Conservation (phyloP, 345 rosid species). For the Arabis alpina region DNA sequence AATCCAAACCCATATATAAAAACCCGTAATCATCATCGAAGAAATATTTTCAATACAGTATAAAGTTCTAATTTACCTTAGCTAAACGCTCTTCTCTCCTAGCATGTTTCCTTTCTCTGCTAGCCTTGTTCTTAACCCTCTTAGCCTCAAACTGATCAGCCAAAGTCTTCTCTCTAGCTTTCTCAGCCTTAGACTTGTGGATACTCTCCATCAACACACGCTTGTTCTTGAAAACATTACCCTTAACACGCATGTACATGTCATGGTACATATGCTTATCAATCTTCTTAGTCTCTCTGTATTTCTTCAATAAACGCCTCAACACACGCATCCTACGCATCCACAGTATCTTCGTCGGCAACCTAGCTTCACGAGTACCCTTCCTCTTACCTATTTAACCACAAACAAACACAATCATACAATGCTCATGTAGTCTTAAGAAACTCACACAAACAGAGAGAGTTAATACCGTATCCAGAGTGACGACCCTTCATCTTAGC, state of each 20-base stretch:
- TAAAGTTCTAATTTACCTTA: conserved; percentile 5
- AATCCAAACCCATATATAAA: not conserved
- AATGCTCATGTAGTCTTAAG: not conserved
- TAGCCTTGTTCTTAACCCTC: conserved; percentile 49
- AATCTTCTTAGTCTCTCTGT: conserved; percentile 78
- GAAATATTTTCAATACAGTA: no score
- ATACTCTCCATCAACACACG: conserved; percentile 75
- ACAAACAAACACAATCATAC: not conserved
- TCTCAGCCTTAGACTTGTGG: conserved; percentile 50
- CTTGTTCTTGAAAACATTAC: conserved; percentile 87
- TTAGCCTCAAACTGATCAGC: conserved; percentile 50
- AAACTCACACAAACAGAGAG: no score
- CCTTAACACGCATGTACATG: conserved; percentile 86
- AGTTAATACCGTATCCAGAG: conserved; percentile 79
- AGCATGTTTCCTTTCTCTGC: conserved; percentile 49
- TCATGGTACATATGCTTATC: conserved; percentile 91
- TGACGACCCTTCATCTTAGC: conserved; percentile 98
- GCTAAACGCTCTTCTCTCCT: conserved; percentile 48
- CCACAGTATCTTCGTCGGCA: conserved; percentile 47
- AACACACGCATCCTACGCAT: conserved; percentile 80
- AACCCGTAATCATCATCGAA: not conserved
- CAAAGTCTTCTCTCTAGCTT: conserved; percentile 48
- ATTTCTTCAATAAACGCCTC: conserved; percentile 47
- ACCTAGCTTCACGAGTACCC: conserved; percentile 48
- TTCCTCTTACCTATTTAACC: conserved; percentile 40